Conservation (phyloP, 441 rosid genomes). For the Adansonia rubrostipa region DNA sequence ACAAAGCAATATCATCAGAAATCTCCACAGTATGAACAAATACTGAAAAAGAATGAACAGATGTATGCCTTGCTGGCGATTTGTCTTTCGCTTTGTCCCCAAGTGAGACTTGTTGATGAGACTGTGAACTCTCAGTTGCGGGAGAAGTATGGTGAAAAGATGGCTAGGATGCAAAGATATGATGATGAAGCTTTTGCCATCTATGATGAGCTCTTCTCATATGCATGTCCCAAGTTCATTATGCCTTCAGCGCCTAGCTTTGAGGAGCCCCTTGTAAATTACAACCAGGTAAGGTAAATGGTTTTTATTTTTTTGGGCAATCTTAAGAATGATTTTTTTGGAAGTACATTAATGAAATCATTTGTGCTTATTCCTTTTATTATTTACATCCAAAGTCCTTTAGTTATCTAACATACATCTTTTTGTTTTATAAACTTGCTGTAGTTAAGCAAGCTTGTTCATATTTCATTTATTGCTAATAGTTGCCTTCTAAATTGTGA, state of each 20-base stretch:
- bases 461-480: not conserved
- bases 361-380: not conserved
- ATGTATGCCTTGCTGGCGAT: conserved; percentile 92
- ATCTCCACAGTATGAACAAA: conserved; percentile 90
- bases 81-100: conserved; percentile 88
- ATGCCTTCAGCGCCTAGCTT: conserved; percentile 93
- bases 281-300: conserved; percentile 85
- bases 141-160: conserved; percentile 98
- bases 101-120: conserved; percentile 82
- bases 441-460: not conserved
- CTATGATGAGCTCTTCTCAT: conserved; percentile 92
- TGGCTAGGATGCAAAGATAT: conserved; percentile 85
- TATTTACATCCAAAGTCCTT: not conserved
- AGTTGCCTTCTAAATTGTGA: not conserved
- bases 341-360: not conserved
- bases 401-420: not conserved
- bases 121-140: conserved; percentile 82
- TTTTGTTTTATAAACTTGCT: not conserved
- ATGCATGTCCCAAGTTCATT: conserved; percentile 98
- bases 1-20: conserved; percentile 92
- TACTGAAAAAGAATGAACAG: conserved; percentile 95
- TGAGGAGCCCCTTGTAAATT: conserved; percentile 90
- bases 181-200: conserved; percentile 87
- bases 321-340: conserved; percentile 10
- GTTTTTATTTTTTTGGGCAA: not conserved